Conservation (phyloP, 176 grass and related monocot species). For the Melocanna baccifera region DNA sequence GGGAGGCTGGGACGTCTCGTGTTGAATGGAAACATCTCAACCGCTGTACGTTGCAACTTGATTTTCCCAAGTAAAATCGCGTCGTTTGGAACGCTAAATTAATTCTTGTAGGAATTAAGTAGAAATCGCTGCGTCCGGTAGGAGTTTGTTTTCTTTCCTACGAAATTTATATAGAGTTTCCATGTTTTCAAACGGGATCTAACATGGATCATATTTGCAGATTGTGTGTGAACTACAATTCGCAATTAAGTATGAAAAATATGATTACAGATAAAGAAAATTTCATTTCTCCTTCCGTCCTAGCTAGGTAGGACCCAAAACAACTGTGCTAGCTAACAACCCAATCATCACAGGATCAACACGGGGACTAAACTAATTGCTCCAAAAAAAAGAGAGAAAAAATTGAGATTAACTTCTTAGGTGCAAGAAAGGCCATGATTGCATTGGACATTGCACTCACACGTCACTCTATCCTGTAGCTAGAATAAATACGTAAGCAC, state of each 20-base stretch:
- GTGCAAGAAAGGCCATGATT: not conserved
- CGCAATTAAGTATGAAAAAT: not conserved
- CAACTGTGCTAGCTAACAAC: conserved; percentile 4
- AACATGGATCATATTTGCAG: not conserved
- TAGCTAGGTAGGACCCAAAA: not conserved
- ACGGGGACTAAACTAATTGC: not conserved
- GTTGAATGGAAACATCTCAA: too few species aligned
- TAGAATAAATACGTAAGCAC: not conserved
- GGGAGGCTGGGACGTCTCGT: too few species aligned
- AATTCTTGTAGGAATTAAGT: too few species aligned
- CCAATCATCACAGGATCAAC: conserved; percentile 26
- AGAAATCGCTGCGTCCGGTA: too few species aligned
- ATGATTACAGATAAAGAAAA: not conserved
- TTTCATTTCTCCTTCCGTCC: not conserved
- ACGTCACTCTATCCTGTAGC: not conserved
- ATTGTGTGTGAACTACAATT: not conserved
- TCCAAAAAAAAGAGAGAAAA: not conserved
- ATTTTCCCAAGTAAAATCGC: too few species aligned
- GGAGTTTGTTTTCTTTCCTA: not conserved
- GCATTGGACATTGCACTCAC: not conserved
- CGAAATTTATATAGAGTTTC: not conserved
- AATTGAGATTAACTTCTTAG: not conserved
- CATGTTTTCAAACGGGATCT: not conserved
- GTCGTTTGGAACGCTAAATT: too few species aligned
- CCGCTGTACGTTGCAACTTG: too few species aligned